Base-by-base conservation (phyloP, 2,329 filamentous ascomycete genomes). In the Zalaria sp. region DNA sequence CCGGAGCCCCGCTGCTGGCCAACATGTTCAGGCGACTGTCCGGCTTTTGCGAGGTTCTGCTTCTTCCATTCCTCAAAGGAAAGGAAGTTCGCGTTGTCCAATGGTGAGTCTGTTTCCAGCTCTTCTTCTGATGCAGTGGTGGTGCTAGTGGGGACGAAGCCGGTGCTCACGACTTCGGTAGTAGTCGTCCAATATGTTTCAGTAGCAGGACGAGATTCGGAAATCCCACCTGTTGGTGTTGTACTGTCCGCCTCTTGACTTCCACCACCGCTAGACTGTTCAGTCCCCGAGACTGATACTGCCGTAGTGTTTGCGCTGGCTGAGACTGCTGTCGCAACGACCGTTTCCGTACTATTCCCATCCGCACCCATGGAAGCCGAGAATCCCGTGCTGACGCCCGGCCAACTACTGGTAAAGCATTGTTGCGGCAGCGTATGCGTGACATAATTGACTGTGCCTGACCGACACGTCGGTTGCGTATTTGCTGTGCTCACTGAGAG, bases 41-140 rank as follows among this genome's bases (percentile, higher is more conserved):
- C 89, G 3, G 77, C 81, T 56, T 86, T 84, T 40, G 81, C 83
- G 11, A 96, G 66, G 64, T 93, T 94, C 68, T 88, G 83, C 55
- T 82, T 85, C 65, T 94, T 96, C 91, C 91, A 98, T 54, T 96
- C 89, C 58, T 96, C 91, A 53, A 98, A 98, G 0, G 91, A 95
- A 53, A 96, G 77, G 59, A 96, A 96, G 5, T 87, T 81, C 37
- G 80, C 75, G 50, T 84, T 83, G 53, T 85, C 80, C 7, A 82
- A 67, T 1, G 75, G 71, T 2, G 77, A 79, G 38, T 83, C 81
- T 4, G 69, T 68, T 43, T 83, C 79, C 10, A 67, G 57, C 42
- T 77, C 72, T 10, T 62, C 52, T 8, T 64, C 55, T 10, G 56
- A 43, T 25, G 57, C 51, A 18, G 47, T 47, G 35, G 37, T 51